phyloP scores from a whole-genome alignment of 202 grass and related monocot species.

The Eragrostis tef region DNA sequence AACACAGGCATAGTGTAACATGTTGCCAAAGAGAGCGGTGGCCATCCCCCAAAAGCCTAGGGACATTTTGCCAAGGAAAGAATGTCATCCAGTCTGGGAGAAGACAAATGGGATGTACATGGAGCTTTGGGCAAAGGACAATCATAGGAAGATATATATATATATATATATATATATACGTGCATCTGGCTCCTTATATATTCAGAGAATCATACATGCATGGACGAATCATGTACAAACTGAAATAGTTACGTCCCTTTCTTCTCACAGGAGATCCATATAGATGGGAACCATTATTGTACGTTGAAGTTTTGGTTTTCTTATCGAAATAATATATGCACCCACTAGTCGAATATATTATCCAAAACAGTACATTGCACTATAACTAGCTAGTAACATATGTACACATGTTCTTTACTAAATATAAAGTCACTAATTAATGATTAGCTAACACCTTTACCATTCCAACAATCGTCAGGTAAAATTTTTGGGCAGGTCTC shows the following conservation, averaged over 20 bases:
- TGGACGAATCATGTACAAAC: neutral
- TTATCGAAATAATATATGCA: neutral
- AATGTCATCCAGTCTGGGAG: conserved; percentile 6
- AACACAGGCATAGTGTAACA: neutral
- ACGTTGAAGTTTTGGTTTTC: neutral
- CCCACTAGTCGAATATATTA: neutral
- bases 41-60: neutral
- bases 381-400: too few species aligned
- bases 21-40: neutral
- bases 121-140: neutral
- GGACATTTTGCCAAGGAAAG: neutral
- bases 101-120: neutral
- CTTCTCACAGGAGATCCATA: conserved; percentile 8
- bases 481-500: neutral
- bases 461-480: neutral
- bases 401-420: too few species aligned
- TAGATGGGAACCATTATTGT: neutral
- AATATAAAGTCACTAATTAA: neutral
- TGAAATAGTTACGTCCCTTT: conserved; percentile 9
- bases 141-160: conserved; percentile 2
- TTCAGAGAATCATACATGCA: neutral
- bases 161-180: neutral
- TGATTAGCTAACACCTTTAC: neutral
- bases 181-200: conserved; percentile 15
- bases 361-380: too few species aligned